Conservation (phyloP, 179 eudicot genomes). For the Beta macrorhiza region DNA sequence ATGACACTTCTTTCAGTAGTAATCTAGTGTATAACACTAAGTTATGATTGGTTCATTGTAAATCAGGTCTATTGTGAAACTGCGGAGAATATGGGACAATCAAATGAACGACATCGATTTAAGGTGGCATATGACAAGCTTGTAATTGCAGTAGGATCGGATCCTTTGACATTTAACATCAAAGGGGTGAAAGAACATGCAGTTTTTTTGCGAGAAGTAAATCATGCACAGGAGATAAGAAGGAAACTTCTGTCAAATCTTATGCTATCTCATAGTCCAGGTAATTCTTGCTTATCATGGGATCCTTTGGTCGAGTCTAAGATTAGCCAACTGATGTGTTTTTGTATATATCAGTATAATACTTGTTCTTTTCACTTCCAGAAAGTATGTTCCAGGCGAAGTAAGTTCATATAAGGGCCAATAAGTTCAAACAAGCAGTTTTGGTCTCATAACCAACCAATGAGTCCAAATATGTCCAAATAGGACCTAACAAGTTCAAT, state of each 20-base stretch:
- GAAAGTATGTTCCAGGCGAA: background rate
- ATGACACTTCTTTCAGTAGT: no score
- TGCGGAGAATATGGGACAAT: slow-evolving; percentile 35
- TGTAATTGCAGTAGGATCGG: slow-evolving; percentile 77
- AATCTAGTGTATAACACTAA: no score
- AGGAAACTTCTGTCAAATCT: slow-evolving; percentile 72
- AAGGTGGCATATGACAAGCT: slow-evolving; percentile 85
- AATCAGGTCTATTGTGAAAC: slow-evolving; percentile 72
- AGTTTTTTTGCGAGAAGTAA: slow-evolving; percentile 71
- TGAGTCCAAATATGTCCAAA: no score
- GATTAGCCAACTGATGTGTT: background rate
- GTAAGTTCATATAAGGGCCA: background rate
- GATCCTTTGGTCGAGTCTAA: background rate
- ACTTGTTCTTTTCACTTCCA: background rate
- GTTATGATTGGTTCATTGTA: background rate
- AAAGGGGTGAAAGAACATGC: slow-evolving; percentile 82
- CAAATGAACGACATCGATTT: slow-evolving; percentile 53
- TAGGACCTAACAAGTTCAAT: background rate
- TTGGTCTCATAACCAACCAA: no score
- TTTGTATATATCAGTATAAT: background rate
- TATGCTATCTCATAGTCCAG: slow-evolving; percentile 81
- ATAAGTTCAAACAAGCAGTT: background rate
- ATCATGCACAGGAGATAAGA: slow-evolving; percentile 81
- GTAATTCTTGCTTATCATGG: slow-evolving; percentile 25
- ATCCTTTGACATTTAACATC: slow-evolving; percentile 76